Conservation (phyloP, 1,139 yeast species). For the Hyphopichia pseudoburtonii region DNA sequence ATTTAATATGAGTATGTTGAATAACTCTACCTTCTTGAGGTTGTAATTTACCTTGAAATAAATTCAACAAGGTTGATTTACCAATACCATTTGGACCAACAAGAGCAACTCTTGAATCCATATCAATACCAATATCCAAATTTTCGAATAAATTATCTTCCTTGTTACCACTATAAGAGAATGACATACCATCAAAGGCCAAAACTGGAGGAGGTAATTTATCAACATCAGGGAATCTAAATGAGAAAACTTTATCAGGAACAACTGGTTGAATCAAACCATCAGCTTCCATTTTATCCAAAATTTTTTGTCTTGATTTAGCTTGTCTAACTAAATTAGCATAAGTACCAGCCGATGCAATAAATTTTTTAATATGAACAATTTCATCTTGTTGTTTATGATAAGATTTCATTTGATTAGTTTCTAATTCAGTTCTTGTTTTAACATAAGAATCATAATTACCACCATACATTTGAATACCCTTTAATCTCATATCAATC, state of each 20-base stretch:
- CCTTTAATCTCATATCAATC: constrained; percentile 91
- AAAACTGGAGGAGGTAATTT: constrained; percentile 98
- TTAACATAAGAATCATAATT: constrained; percentile 95
- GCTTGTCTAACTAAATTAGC: constrained; percentile 99
- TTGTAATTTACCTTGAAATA: constrained; percentile 91
- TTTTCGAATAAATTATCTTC: constrained; percentile 89
- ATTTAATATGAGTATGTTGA: constrained; percentile 94
- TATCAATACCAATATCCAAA: constrained; percentile 96
- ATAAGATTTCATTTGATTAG: constrained; percentile 98
- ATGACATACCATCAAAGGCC: constrained; percentile 93
- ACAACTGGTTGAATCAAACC: constrained; percentile 94
- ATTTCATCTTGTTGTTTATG: constrained; percentile 98
- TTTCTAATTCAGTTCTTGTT: constrained; percentile 91
- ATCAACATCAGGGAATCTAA: constrained; percentile 93
- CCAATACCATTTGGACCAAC: constrained; percentile 99
- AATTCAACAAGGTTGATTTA: constrained; percentile 90
- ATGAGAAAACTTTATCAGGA: constrained; percentile 88
- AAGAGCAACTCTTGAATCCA: constrained; percentile 97
- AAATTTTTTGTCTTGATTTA: constrained; percentile 97
- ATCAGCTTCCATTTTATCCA: constrained; percentile 99
- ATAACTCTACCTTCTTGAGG: constrained; percentile 95
- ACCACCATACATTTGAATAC: constrained; percentile 85
- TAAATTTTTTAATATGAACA: constrained; percentile 95
- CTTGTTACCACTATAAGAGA: constrained; percentile 82
- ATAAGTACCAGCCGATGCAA: constrained; percentile 99